Conservation (phyloP, 768 basidiomycete genomes). For the Glaciozyma martinii region DNA sequence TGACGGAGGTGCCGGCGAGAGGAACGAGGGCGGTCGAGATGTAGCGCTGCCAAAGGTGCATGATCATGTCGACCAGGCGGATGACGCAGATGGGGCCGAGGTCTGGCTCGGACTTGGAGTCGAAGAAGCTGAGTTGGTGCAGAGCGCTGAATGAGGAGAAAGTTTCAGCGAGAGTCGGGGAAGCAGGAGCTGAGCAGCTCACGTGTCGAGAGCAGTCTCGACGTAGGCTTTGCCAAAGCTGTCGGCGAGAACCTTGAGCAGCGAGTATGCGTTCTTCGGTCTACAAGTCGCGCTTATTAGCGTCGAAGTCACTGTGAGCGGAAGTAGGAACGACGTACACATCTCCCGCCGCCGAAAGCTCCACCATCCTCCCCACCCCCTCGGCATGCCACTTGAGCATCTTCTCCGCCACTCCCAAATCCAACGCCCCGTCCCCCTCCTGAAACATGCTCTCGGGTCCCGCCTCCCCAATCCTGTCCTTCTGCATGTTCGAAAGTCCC, state of each 20-base stretch:
- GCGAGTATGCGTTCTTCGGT: slow-evolving; percentile 74
- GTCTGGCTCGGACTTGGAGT: slow-evolving; percentile 70
- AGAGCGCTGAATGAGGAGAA: slow-evolving; percentile 49
- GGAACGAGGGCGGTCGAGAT: slow-evolving; percentile 82
- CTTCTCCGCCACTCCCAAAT: slow-evolving; percentile 66
- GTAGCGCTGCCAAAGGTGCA: slow-evolving; percentile 96
- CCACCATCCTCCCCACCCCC: slow-evolving; percentile 86
- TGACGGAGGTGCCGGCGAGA: slow-evolving; percentile 65
- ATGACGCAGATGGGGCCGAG: slow-evolving; percentile 59
- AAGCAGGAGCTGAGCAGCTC: slow-evolving; percentile 37
- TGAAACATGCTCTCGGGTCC: slow-evolving; percentile 53
- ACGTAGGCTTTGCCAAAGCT: slow-evolving; percentile 73
- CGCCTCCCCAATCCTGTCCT: slow-evolving; percentile 13
- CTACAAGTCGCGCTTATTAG: slow-evolving; percentile 42
- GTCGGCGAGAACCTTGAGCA: slow-evolving; percentile 78
- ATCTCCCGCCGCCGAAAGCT: slow-evolving; percentile 70
- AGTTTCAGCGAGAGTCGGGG: background rate
- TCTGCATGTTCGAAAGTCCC: slow-evolving; percentile 47
- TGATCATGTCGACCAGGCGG: slow-evolving; percentile 69
- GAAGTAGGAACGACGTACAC: slow-evolving; percentile 52
- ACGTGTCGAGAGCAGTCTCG: slow-evolving; percentile 90
- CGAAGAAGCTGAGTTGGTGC: slow-evolving; percentile 60
- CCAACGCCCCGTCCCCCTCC: slow-evolving; percentile 75
- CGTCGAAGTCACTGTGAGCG: too few relatives aligned
- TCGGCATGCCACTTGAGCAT: slow-evolving; percentile 98